Percentiles rank a stretch among this genome's conserved stretches.
phyloP scores from a whole-genome alignment of 108 stramenopile genomes.

The Conticribra guillardii region DNA sequence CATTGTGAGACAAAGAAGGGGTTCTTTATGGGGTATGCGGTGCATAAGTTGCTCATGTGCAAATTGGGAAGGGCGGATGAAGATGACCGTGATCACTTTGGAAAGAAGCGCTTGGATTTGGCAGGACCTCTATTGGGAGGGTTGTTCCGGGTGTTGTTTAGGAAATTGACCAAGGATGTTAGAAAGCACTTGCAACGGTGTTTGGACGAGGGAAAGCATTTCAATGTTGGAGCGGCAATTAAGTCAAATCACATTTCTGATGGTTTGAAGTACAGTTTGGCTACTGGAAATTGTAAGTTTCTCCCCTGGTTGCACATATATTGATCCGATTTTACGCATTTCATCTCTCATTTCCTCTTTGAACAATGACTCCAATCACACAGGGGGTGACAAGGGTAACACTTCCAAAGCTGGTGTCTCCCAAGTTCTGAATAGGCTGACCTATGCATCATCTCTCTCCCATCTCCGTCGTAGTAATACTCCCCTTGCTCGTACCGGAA shows the following conservation, averaged over 20 bases:
- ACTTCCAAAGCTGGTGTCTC: conserved; percentile 97
- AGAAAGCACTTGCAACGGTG: conserved; percentile 93
- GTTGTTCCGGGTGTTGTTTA: conserved; percentile 94
- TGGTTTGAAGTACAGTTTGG: conserved; percentile 96
- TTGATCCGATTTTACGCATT: neutral
- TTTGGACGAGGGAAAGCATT: conserved; percentile 95
- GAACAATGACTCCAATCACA: conserved; percentile 7
- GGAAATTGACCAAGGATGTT: conserved; percentile 94
- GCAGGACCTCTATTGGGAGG: conserved; percentile 97
- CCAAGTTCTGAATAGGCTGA: conserved; percentile 97
- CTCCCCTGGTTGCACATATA: too few relatives aligned
- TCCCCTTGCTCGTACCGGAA: conserved; percentile 96
- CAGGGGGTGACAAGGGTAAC: conserved; percentile 92
- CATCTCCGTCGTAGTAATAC: conserved; percentile 98
- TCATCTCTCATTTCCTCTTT: conserved; percentile 1
- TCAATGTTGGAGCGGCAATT: conserved; percentile 95
- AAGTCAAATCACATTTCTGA: conserved; percentile 96
- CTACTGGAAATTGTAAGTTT: conserved; percentile 98
- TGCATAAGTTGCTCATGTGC: conserved; percentile 97
- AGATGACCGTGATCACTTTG: conserved; percentile 99
- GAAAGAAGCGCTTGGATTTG: conserved; percentile 99
- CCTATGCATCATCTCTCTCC: conserved; percentile 97
- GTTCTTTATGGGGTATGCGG: conserved; percentile 98
- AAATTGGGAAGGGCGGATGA: conserved; percentile 92
- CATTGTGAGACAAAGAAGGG: conserved; percentile 98